Evolutionary conservation across 2,329 filamentous ascomycete species (phyloP).

Genomic region (Colletotrichum cordylinicola): DNA sequence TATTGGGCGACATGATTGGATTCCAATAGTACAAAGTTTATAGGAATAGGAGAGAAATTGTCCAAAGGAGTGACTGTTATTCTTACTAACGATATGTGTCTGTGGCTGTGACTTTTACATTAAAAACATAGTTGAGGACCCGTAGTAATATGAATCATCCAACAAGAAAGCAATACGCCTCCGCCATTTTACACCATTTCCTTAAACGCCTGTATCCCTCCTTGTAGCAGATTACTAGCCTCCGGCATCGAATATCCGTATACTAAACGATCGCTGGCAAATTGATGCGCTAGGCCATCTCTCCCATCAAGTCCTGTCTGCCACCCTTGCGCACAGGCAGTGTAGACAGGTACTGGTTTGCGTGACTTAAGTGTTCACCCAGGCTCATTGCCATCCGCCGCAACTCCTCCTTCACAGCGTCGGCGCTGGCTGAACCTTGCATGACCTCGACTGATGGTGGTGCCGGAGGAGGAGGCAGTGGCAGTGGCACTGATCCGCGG

Average conservation of each 20-base stretch:
- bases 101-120: not conserved
- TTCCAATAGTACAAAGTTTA: not conserved
- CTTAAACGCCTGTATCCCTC: not conserved
- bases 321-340: conserved; percentile 42
- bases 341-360: conserved; percentile 48
- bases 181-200: not conserved
- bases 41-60: not conserved
- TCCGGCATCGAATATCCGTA: not conserved
- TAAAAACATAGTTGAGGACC: not conserved
- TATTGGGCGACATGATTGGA: conserved; percentile 73
- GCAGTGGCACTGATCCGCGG: conserved; percentile 3
- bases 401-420: conserved; percentile 58
- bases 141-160: not conserved
- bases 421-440: conserved; percentile 57
- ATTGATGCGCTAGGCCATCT: not conserved
- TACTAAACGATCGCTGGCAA: not conserved
- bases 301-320: conserved; percentile 19
- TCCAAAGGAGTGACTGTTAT: not conserved
- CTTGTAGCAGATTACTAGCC: not conserved
- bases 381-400: conserved; percentile 56
- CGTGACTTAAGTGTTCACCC: conserved; percentile 52
- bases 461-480: conserved; percentile 43
- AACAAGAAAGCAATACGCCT: not conserved
- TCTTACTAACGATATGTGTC: not conserved
- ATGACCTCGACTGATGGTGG: conserved; percentile 58